A percentile compares a stretch with the other conserved stretches of the same genome.
Conservation (phyloP, 148 eudicot species). For the Rhododendron griersonianum region DNA sequence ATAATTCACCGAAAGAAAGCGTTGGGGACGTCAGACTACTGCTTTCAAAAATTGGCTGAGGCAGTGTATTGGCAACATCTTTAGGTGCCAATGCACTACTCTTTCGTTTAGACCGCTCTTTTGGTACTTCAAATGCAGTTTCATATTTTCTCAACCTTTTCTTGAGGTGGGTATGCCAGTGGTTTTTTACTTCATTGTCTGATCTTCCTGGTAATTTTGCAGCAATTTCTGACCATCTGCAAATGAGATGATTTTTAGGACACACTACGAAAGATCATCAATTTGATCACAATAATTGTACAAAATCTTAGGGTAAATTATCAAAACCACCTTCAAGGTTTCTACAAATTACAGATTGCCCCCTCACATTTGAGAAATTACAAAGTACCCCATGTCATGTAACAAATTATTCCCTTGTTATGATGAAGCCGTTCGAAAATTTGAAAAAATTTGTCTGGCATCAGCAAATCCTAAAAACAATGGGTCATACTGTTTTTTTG, state of each 20-base stretch:
- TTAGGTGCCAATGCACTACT: not conserved
- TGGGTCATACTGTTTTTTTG: no score
- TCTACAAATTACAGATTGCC: no score
- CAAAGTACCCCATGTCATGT: no score
- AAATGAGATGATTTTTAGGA: not conserved
- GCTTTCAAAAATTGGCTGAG: not conserved
- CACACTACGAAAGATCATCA: not conserved
- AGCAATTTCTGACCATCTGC: slow-evolving; percentile 57
- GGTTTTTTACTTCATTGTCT: slow-evolving; percentile 64
- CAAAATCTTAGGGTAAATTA: no score
- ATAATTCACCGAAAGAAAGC: not conserved
- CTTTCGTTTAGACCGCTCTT: not conserved
- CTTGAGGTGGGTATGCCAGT: slow-evolving; percentile 27
- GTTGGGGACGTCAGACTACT: not conserved
- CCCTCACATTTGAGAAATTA: no score
- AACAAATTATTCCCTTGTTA: no score
- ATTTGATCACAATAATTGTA: no score
- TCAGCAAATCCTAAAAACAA: no score
- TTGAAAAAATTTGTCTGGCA: no score
- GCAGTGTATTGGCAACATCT: not conserved
- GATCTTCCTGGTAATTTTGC: slow-evolving; percentile 52
- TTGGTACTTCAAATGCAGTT: not conserved
- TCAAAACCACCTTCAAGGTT: no score
- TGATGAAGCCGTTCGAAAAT: no score
- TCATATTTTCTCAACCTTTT: not conserved